Base-by-base conservation (phyloP, 345 rosid genomes). In the Capsella bursapastoris region DNA sequence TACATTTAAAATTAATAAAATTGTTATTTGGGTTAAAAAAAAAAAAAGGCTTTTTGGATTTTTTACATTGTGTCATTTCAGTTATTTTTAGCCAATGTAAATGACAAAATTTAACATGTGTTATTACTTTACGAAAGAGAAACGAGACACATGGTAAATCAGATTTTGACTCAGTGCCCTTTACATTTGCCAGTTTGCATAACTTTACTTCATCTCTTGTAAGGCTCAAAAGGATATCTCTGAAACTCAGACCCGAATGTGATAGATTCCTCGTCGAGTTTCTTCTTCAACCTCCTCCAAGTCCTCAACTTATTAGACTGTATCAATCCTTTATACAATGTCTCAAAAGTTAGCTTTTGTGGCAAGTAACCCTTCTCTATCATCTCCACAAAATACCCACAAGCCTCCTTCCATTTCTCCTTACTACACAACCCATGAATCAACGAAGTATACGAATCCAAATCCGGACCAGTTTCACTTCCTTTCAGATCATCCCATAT, bases 211-310 rank as follows among this genome's bases (percentile, higher is more conserved):
- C 82, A 89, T 83, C 93, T 81, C 82, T 78, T 79, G 47, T 86
- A 88, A 4, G 88, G 95, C 75, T 89, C 85, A 29, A 94, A 82
- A 66, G 82, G 82, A 78, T 91, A 89, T 43, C 76, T 74, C 48
- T 85, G 84, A 58, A 91, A 89, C 81, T 94, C 96, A 4, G 90
- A 82, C 35, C 89, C 95, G 62, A 89, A 88, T 0, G 87, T 84
- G 62, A 86, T 82, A 0, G 91, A 88, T 65, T 94, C 96, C 50
- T 88, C 83, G 45, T 94, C 93, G 9, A 91, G 93, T 80, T 79
- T 91, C 84, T 85, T 91, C 87, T 89, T 91, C 83, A 94, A 77
- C 73, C 96, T 87, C 79, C 93, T 88, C 97, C 98, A 91, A 14
- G 91, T 94, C 74, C 89, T 91, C 83, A 89, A 49, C 91, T 84